Evolutionary conservation across 371 early-diverging fungal species (phyloP).

Genomic region (Mycotypha africana): DNA sequence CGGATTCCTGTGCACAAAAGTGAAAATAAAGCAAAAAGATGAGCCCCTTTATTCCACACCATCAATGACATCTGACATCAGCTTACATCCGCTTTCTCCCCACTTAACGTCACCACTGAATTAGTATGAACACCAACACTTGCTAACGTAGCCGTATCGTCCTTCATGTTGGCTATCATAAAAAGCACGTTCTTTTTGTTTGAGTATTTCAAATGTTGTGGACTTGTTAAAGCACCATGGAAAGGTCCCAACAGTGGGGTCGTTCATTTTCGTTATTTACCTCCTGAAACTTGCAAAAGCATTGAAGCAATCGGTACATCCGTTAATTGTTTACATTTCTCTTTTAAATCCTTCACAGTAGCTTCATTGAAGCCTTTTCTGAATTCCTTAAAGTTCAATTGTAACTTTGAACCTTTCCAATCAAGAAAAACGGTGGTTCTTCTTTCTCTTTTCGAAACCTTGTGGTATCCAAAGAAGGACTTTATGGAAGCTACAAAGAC

Average conservation of each 20-base stretch:
- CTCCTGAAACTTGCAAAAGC: slow-evolving; percentile 40
- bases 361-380: slow-evolving; percentile 28
- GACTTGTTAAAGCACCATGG: too few species aligned
- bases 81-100: slow-evolving; percentile 52
- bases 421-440: slow-evolving; percentile 23
- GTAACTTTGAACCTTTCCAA: slow-evolving; percentile 30
- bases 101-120: slow-evolving; percentile 45
- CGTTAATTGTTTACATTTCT: slow-evolving; percentile 34
- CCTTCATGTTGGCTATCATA: slow-evolving; percentile 51
- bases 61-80: too few species aligned
- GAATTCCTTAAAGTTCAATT: slow-evolving; percentile 33
- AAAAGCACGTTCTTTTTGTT: background rate
- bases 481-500: slow-evolving; percentile 23
- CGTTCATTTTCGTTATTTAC: slow-evolving; percentile 11
- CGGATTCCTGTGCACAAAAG: slow-evolving; percentile 37
- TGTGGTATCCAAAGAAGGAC: slow-evolving; percentile 33
- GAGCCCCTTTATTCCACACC: too few species aligned
- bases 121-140: slow-evolving; percentile 50
- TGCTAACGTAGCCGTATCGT: slow-evolving; percentile 51
- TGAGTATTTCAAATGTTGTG: background rate
- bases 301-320: slow-evolving; percentile 43
- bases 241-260: background rate
- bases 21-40: too few species aligned
- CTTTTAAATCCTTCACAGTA: slow-evolving; percentile 33
- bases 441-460: slow-evolving; percentile 28